Conservation (phyloP, 306 rosid species). For the Senna tora region DNA sequence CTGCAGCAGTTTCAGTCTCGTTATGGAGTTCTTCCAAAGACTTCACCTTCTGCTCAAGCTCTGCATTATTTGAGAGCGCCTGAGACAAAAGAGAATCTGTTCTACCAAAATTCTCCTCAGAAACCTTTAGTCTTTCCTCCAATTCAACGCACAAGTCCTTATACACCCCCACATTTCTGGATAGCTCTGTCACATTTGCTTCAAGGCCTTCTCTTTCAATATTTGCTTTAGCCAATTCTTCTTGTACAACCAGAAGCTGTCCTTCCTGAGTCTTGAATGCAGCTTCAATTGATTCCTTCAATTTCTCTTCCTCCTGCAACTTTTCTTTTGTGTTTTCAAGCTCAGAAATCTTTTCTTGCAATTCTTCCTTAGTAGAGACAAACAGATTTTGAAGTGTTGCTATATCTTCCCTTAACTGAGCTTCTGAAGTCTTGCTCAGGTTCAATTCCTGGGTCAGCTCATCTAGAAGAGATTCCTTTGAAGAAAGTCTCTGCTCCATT, state of each 20-base stretch:
- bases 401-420: constrained; percentile 74
- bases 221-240: constrained; percentile 53
- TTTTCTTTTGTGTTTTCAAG: constrained; percentile 61
- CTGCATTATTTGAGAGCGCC: constrained; percentile 67
- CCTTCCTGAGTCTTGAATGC: constrained; percentile 55
- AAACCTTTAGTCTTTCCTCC: constrained; percentile 68
- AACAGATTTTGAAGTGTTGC: constrained; percentile 60
- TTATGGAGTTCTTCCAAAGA: constrained; percentile 69
- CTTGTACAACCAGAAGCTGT: constrained; percentile 45
- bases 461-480: constrained; percentile 57
- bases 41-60: constrained; percentile 82
- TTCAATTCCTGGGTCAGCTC: constrained; percentile 64
- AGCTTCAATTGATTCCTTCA: constrained; percentile 62
- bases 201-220: constrained; percentile 60
- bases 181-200: constrained; percentile 58
- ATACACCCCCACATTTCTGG: constrained; percentile 45
- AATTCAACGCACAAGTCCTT: constrained; percentile 61
- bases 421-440: constrained; percentile 61
- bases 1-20: constrained; percentile 66
- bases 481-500: constrained; percentile 57
- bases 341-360: constrained; percentile 62
- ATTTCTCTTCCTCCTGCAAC: constrained; percentile 65
- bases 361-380: constrained; percentile 68
- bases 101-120: constrained; percentile 61
- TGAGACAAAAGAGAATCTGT: constrained; percentile 75